A percentile compares a stretch with the other conserved stretches of the same genome.
Conservation (phyloP, 225 moss, liverwort and hornwort genomes). For the Rhytidiadelphus loreus region DNA sequence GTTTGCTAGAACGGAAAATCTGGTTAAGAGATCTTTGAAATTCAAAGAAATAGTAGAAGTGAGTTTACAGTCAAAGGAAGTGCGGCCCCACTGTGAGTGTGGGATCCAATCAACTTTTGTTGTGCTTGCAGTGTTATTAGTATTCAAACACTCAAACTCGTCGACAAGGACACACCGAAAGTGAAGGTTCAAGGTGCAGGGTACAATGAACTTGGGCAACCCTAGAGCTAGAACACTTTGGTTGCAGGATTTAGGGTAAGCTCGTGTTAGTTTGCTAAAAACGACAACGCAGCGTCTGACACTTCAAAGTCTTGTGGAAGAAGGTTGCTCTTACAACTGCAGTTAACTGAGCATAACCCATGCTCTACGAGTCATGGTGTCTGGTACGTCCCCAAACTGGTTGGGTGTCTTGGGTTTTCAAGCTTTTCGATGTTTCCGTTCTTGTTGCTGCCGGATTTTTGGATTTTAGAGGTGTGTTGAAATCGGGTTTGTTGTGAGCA, state of each 20-base stretch:
- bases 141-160: background rate
- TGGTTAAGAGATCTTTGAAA: background rate
- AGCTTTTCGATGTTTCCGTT: background rate
- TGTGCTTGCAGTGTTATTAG: background rate
- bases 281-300: background rate
- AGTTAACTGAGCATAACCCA: background rate
- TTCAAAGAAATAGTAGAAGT: background rate
- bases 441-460: background rate
- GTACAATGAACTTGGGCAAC: constrained; percentile 8
- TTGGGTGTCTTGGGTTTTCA: background rate
- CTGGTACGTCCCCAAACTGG: background rate
- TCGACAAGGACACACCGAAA: background rate
- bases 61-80: background rate
- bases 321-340: background rate
- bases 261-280: background rate
- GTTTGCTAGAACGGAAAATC: background rate
- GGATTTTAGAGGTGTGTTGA: background rate
- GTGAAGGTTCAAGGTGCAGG: background rate
- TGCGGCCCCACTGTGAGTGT: background rate
- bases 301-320: background rate
- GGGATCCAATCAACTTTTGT: background rate
- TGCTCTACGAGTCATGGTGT: background rate
- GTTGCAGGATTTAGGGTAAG: background rate
- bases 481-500: background rate
- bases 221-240: background rate